Base-by-base conservation (phyloP, 208 protist genomes). In the Herpetomonas samuelpessoai region DNA sequence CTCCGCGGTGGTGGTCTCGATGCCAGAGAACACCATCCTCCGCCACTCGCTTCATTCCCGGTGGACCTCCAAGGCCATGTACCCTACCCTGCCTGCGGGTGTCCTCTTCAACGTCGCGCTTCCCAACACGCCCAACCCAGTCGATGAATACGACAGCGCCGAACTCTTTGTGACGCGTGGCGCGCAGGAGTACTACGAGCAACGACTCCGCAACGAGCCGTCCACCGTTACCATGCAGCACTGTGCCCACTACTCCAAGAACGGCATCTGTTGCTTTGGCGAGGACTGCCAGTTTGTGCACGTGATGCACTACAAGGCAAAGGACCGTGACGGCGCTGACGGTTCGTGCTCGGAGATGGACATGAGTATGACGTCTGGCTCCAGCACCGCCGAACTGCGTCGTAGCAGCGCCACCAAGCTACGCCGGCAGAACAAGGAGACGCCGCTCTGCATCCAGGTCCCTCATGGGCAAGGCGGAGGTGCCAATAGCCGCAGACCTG, bases 211-310 rank as follows among this genome's bases (percentile, higher is more conserved):
- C 16, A 72, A 78, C 54, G 74, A 85, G 56, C 76, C 72, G 28
- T 60, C 78, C 14, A 62, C 65, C 4, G 68, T 91, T 1, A 86
- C 72, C 19, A 83, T 91, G 76, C 83, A 91, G 64, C 83, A 91
- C 76, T 92, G 81, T 49, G 78, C 80, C 2, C 81, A 92, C 59
- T 92, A 78, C 66, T 81, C 79, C 3, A 86, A 84, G 48, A 90
- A 90, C 57, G 83, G 83, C n/a, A 79, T 86, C 25, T 90, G 83
- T 61, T 90, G 83, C 58, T 90, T 90, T 61, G 83, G 83, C n/a
- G 68, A 78, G 47, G 75, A 81, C 56, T 90, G 83, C 56, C 75
- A 85, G 53, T 90, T 90, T 54, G 79, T 90, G 24, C 83, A 90
- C 48, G 83, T 86, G 0, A 58, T 83, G 31, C 77, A 86, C 56